Base-by-base conservation (phyloP, 257 asterid genomes). In the Solanum megistacrolobum region DNA sequence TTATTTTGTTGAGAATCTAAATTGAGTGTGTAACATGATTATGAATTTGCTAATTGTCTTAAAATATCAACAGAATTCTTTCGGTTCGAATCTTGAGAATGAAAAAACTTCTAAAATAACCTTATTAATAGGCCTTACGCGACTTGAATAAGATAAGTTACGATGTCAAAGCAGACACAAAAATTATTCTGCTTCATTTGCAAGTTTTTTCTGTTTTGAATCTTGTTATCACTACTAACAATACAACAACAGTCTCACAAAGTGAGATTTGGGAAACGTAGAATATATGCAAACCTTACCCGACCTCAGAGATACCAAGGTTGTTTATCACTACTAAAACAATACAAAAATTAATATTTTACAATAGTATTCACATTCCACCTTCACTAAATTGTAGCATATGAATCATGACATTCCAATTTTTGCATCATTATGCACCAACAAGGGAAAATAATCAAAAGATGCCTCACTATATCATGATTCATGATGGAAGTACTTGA, bases 361-460 rank as follows among this genome's bases (percentile, higher is more conserved):
- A 69, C 76, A 69, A 4, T 2, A 34, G 46, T 18, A 35, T 34
- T 34, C 27, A 31, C 7, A 1, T 34, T 34, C 29, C 1, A 34
- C 46, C 46, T 73, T 34, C 81, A 73, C 3, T 18, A 72, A 3
- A 32, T 34, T 32, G 79, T 2, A 73, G 2, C 9, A 34, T 73
- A 73, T 35, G 46, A 21, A 23, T 73, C 46, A 73, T 73, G 81
- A 34, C 2, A 73, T 73, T 78, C 60, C 84, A 78, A 3, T 78
- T 78, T 39, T 78, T 41, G 62, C 35, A 78, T 78, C 84, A 78
- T 78, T 78, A 78, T 43, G 66, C 85, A 79, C 84, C 68, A 81
- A 5, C 11, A 81, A 46, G 68, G 38, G 20, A 79, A 78, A 79
- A 41, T 29, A 78, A 78, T 39, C 36, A 78, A 25, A 79, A 41